Evolutionary conservation across 768 basidiomycete genomes (phyloP), one percentile per base, ranked within the genome.

Genomic region (Amanita inopinata): DNA sequence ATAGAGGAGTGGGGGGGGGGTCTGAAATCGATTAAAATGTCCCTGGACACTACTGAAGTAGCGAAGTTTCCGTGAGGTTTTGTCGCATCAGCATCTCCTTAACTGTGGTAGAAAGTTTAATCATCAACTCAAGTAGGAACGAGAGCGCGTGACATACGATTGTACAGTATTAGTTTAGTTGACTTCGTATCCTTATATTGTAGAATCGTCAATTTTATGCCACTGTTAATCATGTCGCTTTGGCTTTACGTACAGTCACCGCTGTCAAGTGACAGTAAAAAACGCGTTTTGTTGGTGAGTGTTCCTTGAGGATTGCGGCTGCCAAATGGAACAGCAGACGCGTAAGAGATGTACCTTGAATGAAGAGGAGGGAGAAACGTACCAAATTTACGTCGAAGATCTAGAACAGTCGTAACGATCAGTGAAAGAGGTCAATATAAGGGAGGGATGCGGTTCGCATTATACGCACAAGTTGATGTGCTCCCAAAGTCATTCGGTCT

Each of bases 251-350:
- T 42, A 82, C 81, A 46, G 76, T 83, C 4, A 79, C 80, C 1
- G 75, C 70, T 6, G 81, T 83, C 44, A 80, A 67, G 60, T 83
- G 81, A 50, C 70, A 75, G 50, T 79, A 81, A 52, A 78, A 80
- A 2, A 70, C 61, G 35, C 80, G 66, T 11, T 63, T 57, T 8
- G 59, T 44, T 1, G 62, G 60, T 2, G 71, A 73, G 32, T 66
- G 59, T 43, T 71, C 68, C 38, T 64, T 61, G 40, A 69, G 53
- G 23, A 74, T 64, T 3, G 61, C 67, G 40, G 56, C 70, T 69
- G 48, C 25, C 18, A 22, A 38, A 36, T 17, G 36, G n/a, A 28
- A 19, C 19, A 14, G 30, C 15, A 36, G 12, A 38, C 28, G 30
- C 25, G 40, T n/a, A n/a, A n/a, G n/a, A n/a, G n/a, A n/a, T n/a